A percentile compares a stretch with the other conserved stretches of the same genome.
phyloP scores from a whole-genome alignment of 352 stramenopile genomes.

The Phytophthora colocasiae region DNA sequence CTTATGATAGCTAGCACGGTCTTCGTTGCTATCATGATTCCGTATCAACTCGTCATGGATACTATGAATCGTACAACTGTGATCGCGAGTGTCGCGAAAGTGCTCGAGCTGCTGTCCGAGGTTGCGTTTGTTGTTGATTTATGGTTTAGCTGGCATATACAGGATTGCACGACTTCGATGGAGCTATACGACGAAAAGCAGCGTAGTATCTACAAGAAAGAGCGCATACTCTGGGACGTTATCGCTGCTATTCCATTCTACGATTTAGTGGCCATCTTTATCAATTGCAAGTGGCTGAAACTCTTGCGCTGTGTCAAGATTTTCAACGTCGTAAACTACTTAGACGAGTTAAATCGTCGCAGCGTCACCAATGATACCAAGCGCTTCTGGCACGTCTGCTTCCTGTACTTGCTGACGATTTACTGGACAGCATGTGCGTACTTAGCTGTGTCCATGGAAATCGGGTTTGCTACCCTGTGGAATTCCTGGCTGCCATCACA shows the following conservation, averaged over 20 bases:
- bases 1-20: slow-evolving; percentile 38
- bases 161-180: slow-evolving; percentile 48
- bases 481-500: slow-evolving; percentile 46
- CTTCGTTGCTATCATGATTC: slow-evolving; percentile 52
- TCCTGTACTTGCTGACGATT: slow-evolving; percentile 53
- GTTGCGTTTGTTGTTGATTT: slow-evolving; percentile 61
- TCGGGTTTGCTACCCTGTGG: slow-evolving; percentile 25
- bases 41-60: slow-evolving; percentile 56
- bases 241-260: slow-evolving; percentile 57
- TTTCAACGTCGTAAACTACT: slow-evolving; percentile 61
- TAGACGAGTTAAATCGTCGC: slow-evolving; percentile 54
- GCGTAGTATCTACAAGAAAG: slow-evolving; percentile 44
- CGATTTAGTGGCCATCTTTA: slow-evolving; percentile 57
- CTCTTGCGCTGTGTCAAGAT: slow-evolving; percentile 62
- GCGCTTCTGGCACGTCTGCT: slow-evolving; percentile 47
- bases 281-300: slow-evolving; percentile 39
- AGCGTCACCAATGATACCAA: slow-evolving; percentile 61
- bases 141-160: slow-evolving; percentile 67
- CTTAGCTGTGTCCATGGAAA: slow-evolving; percentile 37
- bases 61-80: slow-evolving; percentile 27
- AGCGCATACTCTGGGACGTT: slow-evolving; percentile 46
- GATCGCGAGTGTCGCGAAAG: slow-evolving; percentile 31
- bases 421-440: slow-evolving; percentile 65
- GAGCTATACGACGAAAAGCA: slow-evolving; percentile 60
- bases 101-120: slow-evolving; percentile 41